These are phyloP conservation scores for Exserohilum turcica DNA, from an alignment of 2,329 filamentous ascomycete species.

Conservation along the genomic window DNA sequence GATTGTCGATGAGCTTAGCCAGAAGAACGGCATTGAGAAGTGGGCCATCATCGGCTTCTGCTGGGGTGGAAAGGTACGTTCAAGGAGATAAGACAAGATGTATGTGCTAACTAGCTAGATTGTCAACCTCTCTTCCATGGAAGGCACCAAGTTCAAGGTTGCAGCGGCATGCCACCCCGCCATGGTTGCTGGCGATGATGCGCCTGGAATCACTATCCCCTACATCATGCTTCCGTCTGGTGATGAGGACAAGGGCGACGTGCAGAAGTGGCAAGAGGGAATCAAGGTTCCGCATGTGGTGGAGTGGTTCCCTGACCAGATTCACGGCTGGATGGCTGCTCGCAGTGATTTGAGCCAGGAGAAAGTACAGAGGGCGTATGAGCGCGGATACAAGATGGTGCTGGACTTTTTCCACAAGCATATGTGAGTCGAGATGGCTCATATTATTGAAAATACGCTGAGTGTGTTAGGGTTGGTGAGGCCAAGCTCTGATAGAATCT, in stretches of 20 bases:
- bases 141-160: constrained; percentile 61
- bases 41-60: constrained; percentile 68
- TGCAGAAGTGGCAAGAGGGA: constrained; percentile 55
- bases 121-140: constrained; percentile 58
- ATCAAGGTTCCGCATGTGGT: constrained; percentile 55
- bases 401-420: constrained; percentile 60
- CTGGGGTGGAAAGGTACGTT: constrained; percentile 60
- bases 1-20: constrained; percentile 60
- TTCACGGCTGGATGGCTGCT: constrained; percentile 54
- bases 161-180: constrained; percentile 63
- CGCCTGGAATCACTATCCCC: constrained; percentile 60
- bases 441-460: constrained; percentile 14
- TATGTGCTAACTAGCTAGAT: constrained; percentile 50
- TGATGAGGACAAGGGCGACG: constrained; percentile 61
- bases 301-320: constrained; percentile 56
- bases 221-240: constrained; percentile 62
- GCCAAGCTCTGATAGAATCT: constrained; percentile 20
- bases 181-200: constrained; percentile 65
- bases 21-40: constrained; percentile 54
- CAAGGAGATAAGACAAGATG: not conserved
- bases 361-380: constrained; percentile 56
- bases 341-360: constrained; percentile 54
- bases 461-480: constrained; percentile 22
- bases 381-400: constrained; percentile 56
- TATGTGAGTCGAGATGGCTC: constrained; percentile 49